These are phyloP conservation scores for Escallonia herrerae DNA, from an alignment of 129 eudicot genomes.

Conservation along the genomic window DNA sequence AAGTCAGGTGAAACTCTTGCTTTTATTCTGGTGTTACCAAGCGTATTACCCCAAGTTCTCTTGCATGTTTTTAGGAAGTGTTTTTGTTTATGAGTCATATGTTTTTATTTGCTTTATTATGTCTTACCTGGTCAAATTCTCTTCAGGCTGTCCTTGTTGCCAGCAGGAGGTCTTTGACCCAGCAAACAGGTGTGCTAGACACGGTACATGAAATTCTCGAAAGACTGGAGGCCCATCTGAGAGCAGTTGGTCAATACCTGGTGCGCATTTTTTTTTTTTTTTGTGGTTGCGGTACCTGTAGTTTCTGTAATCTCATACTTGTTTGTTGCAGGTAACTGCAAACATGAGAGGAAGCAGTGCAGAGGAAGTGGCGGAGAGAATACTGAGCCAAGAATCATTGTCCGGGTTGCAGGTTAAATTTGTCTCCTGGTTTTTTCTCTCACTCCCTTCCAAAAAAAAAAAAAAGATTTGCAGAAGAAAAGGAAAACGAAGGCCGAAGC, in stretches of 20 bases:
- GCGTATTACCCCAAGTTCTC: not conserved
- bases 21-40: not conserved
- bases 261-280: constrained; percentile 30
- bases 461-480: not conserved
- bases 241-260: constrained; percentile 73
- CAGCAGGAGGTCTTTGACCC: constrained; percentile 70
- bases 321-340: constrained; percentile 69
- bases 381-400: constrained; percentile 69
- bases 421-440: not conserved
- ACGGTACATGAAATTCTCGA: constrained; percentile 83
- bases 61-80: not conserved
- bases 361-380: constrained; percentile 82
- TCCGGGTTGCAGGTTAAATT: constrained; percentile 80
- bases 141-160: constrained; percentile 89
- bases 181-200: constrained; percentile 71
- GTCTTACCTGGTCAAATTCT: not conserved
- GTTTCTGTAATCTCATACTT: constrained; percentile 2
- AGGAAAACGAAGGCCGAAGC: not conserved
- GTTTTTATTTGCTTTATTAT: not conserved
- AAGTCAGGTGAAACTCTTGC: constrained; percentile 65
- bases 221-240: constrained; percentile 89
- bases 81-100: not conserved
- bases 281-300: not conserved
- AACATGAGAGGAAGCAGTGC: constrained; percentile 91
- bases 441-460: not conserved